Conservation (phyloP, 352 stramenopile species). For the Globisporangium irregulare region DNA sequence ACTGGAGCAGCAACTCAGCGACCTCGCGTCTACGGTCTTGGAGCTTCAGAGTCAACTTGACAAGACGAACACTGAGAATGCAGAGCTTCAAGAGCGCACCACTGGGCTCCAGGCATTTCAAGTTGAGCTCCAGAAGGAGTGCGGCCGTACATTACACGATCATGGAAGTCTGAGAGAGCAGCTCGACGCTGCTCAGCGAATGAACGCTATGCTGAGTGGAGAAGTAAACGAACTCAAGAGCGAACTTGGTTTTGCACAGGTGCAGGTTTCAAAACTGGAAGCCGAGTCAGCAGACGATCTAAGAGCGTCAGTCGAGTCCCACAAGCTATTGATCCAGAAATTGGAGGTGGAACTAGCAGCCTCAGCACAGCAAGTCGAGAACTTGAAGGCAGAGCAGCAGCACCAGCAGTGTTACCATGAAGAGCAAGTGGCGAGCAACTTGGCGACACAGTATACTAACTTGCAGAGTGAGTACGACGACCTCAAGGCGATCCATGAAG, state of each 20-base stretch:
- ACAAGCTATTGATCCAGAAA: neutral
- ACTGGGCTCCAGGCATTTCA: neutral
- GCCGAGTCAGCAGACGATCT: neutral
- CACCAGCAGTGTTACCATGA: neutral
- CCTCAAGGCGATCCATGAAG: neutral
- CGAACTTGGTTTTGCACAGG: neutral
- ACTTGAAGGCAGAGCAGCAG: neutral
- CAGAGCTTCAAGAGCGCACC: neutral
- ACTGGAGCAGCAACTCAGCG: neutral
- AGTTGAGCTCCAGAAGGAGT: neutral
- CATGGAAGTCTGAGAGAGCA: neutral
- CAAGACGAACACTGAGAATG: neutral
- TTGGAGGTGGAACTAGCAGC: neutral
- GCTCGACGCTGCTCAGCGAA: neutral
- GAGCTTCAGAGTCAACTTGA: neutral
- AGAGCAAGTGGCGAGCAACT: neutral
- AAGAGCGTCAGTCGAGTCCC: neutral
- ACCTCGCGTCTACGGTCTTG: neutral
- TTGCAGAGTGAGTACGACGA: neutral
- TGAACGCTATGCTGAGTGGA: neutral
- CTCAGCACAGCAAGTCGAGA: neutral
- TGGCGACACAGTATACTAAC: neutral
- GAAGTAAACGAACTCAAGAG: neutral
- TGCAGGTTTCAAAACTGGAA: neutral
- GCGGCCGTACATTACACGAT: neutral